Conservation (phyloP, 345 rosid species). For the rapeseed (Brassica napus) region Da-Ae NC_063437.1:1633501-1634000, state of each 20-base stretch:
- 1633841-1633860: constrained; percentile 43
- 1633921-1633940: constrained; percentile 32
- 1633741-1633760: constrained; percentile 83
- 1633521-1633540: constrained; percentile 28
- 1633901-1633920: constrained; percentile 37
- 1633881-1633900: constrained; percentile 44
- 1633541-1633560: constrained; percentile 25
- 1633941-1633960: constrained; percentile 6
- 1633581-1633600: constrained; percentile 17
- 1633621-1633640: constrained; percentile 31
- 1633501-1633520: constrained; percentile 27
- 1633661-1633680: constrained; percentile 71
- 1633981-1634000: background rate
- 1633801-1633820: constrained; percentile 43
- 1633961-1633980: background rate
- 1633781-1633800: constrained; percentile 52
- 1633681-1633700: constrained; percentile 87
- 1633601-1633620: constrained; percentile 27
- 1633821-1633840: constrained; percentile 39
- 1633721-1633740: constrained; percentile 95
- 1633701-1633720: constrained; percentile 86
- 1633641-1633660: constrained; percentile 25
- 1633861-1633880: constrained; percentile 23
- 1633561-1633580: constrained; percentile 10
- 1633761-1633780: constrained; percentile 68